phyloP scores from a whole-genome alignment of 495 filamentous ascomycete genomes.

The Xylaria venustula region DNA sequence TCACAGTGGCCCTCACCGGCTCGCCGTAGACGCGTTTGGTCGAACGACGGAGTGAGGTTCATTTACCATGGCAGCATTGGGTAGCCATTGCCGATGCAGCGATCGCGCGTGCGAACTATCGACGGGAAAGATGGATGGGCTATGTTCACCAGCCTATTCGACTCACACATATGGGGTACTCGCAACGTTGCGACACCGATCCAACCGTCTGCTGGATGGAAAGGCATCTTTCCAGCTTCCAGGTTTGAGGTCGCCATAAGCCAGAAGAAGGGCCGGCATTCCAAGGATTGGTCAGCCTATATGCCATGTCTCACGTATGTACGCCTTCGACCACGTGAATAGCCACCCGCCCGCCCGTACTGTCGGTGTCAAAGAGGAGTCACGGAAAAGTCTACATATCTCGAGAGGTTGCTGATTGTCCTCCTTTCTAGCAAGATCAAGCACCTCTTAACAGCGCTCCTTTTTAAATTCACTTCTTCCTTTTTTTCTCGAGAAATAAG shows the following conservation, averaged over 20 bases:
- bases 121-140: conserved; percentile 4
- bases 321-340: conserved; percentile 24
- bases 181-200: conserved; percentile 32
- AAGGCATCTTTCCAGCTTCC: not conserved
- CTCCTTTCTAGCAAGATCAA: not conserved
- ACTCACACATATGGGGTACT: conserved; percentile 7
- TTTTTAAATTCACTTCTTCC: conserved; percentile 10
- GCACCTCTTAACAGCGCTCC: conserved; percentile 7
- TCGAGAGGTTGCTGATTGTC: not conserved
- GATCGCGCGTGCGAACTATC: conserved; percentile 8
- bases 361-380: not conserved
- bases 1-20: conserved; percentile 12
- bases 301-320: conserved; percentile 11
- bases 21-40: conserved; percentile 12
- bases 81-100: conserved; percentile 14
- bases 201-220: conserved; percentile 6
- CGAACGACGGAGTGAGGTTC: conserved; percentile 16
- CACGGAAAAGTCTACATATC: conserved; percentile 5
- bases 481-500: conserved; percentile 11
- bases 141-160: not conserved
- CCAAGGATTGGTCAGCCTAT: not conserved
- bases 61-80: conserved; percentile 10
- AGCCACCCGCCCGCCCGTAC: not conserved
- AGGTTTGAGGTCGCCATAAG: not conserved
- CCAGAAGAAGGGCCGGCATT: not conserved